Evolutionary conservation across 371 early-diverging fungal species (phyloP), one percentile per base, ranked within the genome.

Genomic region (Lichtheimia ornata): DNA sequence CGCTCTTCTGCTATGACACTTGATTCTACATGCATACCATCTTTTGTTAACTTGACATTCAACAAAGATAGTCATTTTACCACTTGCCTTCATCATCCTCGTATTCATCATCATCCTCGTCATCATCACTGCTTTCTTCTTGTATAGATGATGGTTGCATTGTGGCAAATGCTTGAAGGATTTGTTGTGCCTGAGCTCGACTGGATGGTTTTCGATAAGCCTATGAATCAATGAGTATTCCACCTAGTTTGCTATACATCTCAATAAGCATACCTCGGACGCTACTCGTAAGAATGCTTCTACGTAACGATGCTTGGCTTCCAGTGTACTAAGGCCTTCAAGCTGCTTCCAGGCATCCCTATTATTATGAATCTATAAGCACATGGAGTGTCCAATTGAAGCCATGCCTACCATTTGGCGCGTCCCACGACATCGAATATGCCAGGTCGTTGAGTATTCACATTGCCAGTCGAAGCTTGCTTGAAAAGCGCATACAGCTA

Each of bases 381-480:
- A 50, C 41, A 41, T 44, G 18, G 11, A 53, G 20, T n/a, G n/a
- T 40, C 17, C 43, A 40, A 20, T 56, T 5, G 9, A 35, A 25
- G 35, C 11, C 11, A 2, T 35, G 11, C 11, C 35, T 73, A 76
- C 79, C 79, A 78, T 68, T 78, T 78, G 2, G 79, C 73, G 42
- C 81, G 71, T 20, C 81, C 81, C 20, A 80, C 77, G 0, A 77
- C 72, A 53, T 80, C 81, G 65, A 77, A 80, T 64, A 80, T 68
- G 2, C 77, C 81, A 14, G 81, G 81, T 61, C 76, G 58, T 59
- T 66, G 70, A 5, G 70, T 72, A 25, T 67, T 60, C 12, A 76
- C 58, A 57, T 73, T 56, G 13, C 81, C 81, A 40, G 62, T 57
- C 11, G 77, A 69, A 4, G 71, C 81, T 75, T 80, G 81, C 52